phyloP scores from a whole-genome alignment of 768 basidiomycete species.

The Termitomyces sp. region DNA sequence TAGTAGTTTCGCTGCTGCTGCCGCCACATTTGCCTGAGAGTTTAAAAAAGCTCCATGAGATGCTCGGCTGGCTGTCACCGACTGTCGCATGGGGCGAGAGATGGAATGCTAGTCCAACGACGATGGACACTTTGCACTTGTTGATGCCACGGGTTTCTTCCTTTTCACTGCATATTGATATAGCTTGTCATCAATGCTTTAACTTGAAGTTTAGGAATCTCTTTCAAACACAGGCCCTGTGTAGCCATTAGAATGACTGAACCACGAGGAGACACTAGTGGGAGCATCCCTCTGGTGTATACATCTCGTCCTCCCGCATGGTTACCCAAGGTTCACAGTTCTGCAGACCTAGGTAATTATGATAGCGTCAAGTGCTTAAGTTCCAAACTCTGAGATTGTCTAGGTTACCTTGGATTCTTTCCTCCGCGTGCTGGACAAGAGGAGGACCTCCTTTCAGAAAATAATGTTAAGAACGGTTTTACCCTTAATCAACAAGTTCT shows the following conservation, averaged over 20 bases:
- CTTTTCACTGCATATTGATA: not conserved
- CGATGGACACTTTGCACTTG: slow-evolving; percentile 7
- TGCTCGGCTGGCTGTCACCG: slow-evolving; percentile 43
- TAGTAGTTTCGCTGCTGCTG: slow-evolving; percentile 47
- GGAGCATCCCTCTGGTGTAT: slow-evolving; percentile 43
- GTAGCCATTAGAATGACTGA: slow-evolving; percentile 26
- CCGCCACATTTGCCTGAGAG: slow-evolving; percentile 38
- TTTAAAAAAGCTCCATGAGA: slow-evolving; percentile 39
- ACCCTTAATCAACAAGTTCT: slow-evolving; percentile 46
- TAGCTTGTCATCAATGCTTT: slow-evolving; percentile 3
- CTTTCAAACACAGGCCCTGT: slow-evolving; percentile 2
- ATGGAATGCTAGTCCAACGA: not conserved
- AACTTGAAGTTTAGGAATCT: not conserved
- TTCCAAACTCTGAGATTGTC: not conserved
- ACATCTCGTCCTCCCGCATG: slow-evolving; percentile 67
- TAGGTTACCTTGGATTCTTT: slow-evolving; percentile 74
- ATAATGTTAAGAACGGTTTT: slow-evolving; percentile 65
- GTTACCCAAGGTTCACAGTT: slow-evolving; percentile 61
- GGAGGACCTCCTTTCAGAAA: slow-evolving; percentile 65
- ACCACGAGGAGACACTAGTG: slow-evolving; percentile 26
- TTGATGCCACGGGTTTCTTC: not conserved
- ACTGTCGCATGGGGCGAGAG: slow-evolving; percentile 43
- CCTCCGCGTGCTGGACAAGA: slow-evolving; percentile 73
- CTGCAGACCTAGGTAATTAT: slow-evolving; percentile 68
- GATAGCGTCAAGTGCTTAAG: not conserved